Evolutionary conservation across 768 basidiomycete species (phyloP), one percentile per base, ranked within the genome.

Genomic region (Tylopilus plumbeoviolaceoides): DNA sequence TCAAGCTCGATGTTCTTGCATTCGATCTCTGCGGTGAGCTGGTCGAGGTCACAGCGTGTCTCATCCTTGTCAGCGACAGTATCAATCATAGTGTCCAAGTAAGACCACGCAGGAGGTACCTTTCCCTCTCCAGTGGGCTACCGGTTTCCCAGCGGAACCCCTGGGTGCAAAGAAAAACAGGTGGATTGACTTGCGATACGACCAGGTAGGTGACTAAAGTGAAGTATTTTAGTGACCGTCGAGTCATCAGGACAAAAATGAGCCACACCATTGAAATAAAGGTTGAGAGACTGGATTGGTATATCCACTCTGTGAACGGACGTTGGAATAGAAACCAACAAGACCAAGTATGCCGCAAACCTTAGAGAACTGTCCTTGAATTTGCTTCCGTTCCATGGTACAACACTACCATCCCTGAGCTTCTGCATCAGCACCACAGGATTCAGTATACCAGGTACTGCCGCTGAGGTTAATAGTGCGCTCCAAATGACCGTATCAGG

Each of bases 131-230:
- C 92, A 79, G 68, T 97, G 94, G 5, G 92, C 91, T 0, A 98
- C 95, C 0, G 97, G 97, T 62, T 87, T 89, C 31, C 95, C 95
- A 9, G 89, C 85, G 0, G 90, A 91, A 17, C 91, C 93, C 61
- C 87, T 75, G 54, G 90, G 88, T 2, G 92, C 92, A 65, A 95
- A 98, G 74, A 97, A 95, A 70, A 97, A 97, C 18, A 98, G 66
- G 69, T 97, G 94, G 8, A 97, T 98, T 99, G 21, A 91, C 94
- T 72, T 98, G 94, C 2, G 89, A 91, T 39, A 98, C 95, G 47
- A 98, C 86, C 4, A 90, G 89, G 71, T 95, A 85, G 55, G 92
- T 94, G 52, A 95, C 93, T 89, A 47, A 7, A 35, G 17, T 47
- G 28, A 23, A 17, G 23, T 3, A 40, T 23, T 23, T 23, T 61